Percentiles rank a stretch among this genome's conserved stretches.
Conservation (phyloP, 805 yeast genomes). For the Sugiyamaella lignohabitans region DNA sequence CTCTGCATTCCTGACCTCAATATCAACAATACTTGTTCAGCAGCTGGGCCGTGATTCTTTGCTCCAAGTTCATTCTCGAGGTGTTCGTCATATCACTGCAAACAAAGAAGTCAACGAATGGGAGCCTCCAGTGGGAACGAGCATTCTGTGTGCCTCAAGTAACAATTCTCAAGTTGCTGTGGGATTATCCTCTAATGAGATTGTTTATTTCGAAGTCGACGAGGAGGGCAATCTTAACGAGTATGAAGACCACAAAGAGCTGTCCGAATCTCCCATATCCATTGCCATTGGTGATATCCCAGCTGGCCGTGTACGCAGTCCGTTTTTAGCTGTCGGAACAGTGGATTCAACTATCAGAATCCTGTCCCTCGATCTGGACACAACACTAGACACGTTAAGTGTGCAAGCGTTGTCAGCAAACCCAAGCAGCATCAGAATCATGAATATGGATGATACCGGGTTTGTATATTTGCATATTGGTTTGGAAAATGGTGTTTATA, state of each 20-base stretch:
- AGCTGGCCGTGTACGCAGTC: conserved; percentile 42
- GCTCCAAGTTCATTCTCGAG: conserved; percentile 67
- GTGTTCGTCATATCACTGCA: conserved; percentile 51
- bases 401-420: conserved; percentile 61
- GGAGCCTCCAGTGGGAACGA: conserved; percentile 70
- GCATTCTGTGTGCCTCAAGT: conserved; percentile 51
- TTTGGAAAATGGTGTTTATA: conserved; percentile 75
- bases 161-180: conserved; percentile 64
- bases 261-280: conserved; percentile 42
- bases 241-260: conserved; percentile 53
- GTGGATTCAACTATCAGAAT: conserved; percentile 66
- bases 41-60: conserved; percentile 59
- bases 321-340: conserved; percentile 63
- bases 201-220: conserved; percentile 78
- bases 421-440: conserved; percentile 35
- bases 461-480: conserved; percentile 61
- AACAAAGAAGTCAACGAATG: conserved; percentile 50
- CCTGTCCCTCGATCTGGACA: conserved; percentile 52
- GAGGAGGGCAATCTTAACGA: conserved; percentile 62
- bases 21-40: conserved; percentile 60
- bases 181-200: conserved; percentile 63
- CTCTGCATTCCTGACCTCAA: conserved; percentile 51
- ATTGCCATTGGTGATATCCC: conserved; percentile 46
- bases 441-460: conserved; percentile 25
- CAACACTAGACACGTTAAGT: conserved; percentile 53